Conservation (phyloP, 2,329 filamentous ascomycete species). For the Claviceps sorghi region DNA sequence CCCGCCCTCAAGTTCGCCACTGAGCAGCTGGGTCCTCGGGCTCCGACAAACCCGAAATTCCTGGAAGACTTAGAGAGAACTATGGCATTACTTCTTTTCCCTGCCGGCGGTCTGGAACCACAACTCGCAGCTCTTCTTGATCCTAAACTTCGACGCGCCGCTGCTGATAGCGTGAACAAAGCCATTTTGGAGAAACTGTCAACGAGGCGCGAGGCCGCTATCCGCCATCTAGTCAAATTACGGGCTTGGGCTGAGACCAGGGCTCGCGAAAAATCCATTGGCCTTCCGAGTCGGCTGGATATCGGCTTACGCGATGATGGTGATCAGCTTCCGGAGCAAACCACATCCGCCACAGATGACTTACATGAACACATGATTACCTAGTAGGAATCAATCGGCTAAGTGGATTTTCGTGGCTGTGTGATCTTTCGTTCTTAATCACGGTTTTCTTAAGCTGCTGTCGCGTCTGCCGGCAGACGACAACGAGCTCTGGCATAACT, state of each 20-base stretch:
- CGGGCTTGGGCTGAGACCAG: slow-evolving; percentile 71
- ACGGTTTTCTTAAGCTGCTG: neutral
- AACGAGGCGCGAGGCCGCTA: slow-evolving; percentile 61
- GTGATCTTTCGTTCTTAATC: neutral
- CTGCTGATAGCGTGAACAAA: slow-evolving; percentile 82
- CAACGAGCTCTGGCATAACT: neutral
- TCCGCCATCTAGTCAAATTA: slow-evolving; percentile 66
- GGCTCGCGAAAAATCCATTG: slow-evolving; percentile 25
- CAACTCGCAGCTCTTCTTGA: slow-evolving; percentile 64
- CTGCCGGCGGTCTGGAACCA: slow-evolving; percentile 62
- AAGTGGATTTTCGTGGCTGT: neutral
- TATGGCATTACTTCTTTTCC: slow-evolving; percentile 83
- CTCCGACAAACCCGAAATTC: slow-evolving; percentile 67
- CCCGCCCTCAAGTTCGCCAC: slow-evolving; percentile 79
- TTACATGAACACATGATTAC: slow-evolving; percentile 39
- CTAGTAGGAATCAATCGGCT: slow-evolving; percentile 13
- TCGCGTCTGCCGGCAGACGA: neutral
- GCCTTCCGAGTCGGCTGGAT: slow-evolving; percentile 21
- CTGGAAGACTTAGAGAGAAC: slow-evolving; percentile 79
- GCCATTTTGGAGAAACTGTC: slow-evolving; percentile 66
- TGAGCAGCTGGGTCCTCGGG: slow-evolving; percentile 71
- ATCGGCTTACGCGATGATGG: slow-evolving; percentile 25
- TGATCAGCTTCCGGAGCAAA: slow-evolving; percentile 15
- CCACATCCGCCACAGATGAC: slow-evolving; percentile 19
- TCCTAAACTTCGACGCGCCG: slow-evolving; percentile 61